phyloP scores from a whole-genome alignment of 2,329 filamentous ascomycete species.

The Cercospora brassicicola region DNA sequence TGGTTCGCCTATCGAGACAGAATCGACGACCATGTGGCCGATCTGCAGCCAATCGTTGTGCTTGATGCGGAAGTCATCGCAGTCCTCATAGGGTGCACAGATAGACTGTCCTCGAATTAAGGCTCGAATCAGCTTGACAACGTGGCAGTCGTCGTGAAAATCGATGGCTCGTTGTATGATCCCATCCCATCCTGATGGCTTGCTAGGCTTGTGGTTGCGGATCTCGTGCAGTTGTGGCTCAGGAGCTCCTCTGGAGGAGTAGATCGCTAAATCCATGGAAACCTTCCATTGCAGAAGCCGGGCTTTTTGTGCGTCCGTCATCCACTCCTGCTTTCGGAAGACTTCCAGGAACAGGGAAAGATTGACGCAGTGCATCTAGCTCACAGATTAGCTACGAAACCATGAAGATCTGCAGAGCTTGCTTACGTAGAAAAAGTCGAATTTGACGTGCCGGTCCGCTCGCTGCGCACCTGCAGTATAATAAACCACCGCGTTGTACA shows the following conservation, averaged over 20 bases:
- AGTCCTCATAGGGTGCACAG: background rate
- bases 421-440: background rate
- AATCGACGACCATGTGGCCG: background rate
- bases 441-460: background rate
- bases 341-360: background rate
- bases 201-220: background rate
- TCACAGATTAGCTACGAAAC: background rate
- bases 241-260: background rate
- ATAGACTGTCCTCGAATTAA: background rate
- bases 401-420: background rate
- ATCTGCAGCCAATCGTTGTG: background rate
- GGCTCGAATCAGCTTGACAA: background rate
- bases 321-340: background rate
- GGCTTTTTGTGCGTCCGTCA: background rate
- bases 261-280: background rate
- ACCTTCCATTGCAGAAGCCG: background rate
- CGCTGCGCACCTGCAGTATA: background rate
- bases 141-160: background rate
- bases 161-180: background rate
- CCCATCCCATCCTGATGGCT: background rate
- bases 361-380: background rate
- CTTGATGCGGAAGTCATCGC: background rate
- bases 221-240: background rate
- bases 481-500: background rate
- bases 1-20: background rate